phyloP scores from a whole-genome alignment of 2,329 filamentous ascomycete species.

The Verticillium zaregamsianum region DNA sequence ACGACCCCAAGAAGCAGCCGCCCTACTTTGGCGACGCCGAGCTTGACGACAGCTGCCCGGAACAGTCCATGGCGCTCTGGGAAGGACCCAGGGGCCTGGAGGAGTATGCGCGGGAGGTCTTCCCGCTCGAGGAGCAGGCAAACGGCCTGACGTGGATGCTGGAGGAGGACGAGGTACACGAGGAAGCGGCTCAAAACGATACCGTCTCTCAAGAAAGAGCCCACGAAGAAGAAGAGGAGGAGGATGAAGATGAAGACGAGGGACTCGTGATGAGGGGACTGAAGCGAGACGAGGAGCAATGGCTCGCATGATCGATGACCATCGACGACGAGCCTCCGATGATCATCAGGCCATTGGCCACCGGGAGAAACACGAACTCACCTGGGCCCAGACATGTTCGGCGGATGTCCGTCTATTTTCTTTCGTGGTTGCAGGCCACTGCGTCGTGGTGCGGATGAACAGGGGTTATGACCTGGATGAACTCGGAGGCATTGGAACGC shows the following conservation, averaged over 20 bases:
- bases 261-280: constrained; percentile 53
- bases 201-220: constrained; percentile 14
- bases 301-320: constrained; percentile 41
- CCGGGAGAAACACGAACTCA: neutral
- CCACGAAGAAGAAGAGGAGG: constrained; percentile 35
- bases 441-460: neutral
- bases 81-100: constrained; percentile 86
- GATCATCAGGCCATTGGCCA: neutral
- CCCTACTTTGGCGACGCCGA: constrained; percentile 58
- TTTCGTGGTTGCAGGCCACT: neutral
- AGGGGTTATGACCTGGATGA: neutral
- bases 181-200: constrained; percentile 27
- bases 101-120: constrained; percentile 92
- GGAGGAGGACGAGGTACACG: constrained; percentile 39
- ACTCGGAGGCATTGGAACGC: neutral
- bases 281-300: constrained; percentile 56
- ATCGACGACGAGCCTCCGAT: neutral
- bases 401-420: neutral
- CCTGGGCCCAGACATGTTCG: neutral
- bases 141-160: constrained; percentile 94
- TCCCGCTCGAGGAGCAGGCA: constrained; percentile 88
- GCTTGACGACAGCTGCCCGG: constrained; percentile 62
- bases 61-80: constrained; percentile 79
- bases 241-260: constrained; percentile 46
- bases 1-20: constrained; percentile 52